phyloP scores from a whole-genome alignment of 2,329 filamentous ascomycete species.

The Coniochaeta sp. region DNA sequence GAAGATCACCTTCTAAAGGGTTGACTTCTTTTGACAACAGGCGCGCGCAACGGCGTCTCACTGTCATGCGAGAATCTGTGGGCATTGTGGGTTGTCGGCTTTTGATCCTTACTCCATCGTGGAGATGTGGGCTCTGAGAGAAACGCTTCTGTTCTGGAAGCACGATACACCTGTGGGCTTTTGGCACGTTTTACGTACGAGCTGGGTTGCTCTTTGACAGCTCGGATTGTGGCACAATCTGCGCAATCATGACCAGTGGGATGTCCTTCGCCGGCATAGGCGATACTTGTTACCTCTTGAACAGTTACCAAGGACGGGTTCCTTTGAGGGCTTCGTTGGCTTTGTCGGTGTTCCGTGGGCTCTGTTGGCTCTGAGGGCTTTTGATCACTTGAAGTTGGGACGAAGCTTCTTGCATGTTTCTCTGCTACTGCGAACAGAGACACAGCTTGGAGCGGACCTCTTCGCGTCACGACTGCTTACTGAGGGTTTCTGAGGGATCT shows the following conservation, averaged over 20 bases:
- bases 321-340: slow-evolving; percentile 10
- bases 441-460: slow-evolving; percentile 10
- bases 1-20: slow-evolving; percentile 56
- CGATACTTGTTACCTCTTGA: not conserved
- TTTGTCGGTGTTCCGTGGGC: slow-evolving; percentile 12
- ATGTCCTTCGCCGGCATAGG: not conserved
- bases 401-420: slow-evolving; percentile 11
- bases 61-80: slow-evolving; percentile 32
- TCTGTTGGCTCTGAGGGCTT: slow-evolving; percentile 12
- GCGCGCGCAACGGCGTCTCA: slow-evolving; percentile 18
- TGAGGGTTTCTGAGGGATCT: slow-evolving; percentile 1
- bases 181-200: slow-evolving; percentile 18
- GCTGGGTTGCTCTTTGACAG: slow-evolving; percentile 25
- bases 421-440: not conserved
- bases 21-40: not conserved
- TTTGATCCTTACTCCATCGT: slow-evolving; percentile 30
- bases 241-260: slow-evolving; percentile 4
- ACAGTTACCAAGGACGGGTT: slow-evolving; percentile 6
- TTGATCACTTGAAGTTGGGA: slow-evolving; percentile 9
- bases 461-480: slow-evolving; percentile 6
- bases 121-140: slow-evolving; percentile 48
- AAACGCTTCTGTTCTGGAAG: slow-evolving; percentile 32
- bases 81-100: slow-evolving; percentile 54
- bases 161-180: slow-evolving; percentile 50
- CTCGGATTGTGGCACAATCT: too few relatives aligned